Evolutionary conservation across 148 eudicot genomes (phyloP), one percentile per base, ranked within the genome.

Genomic region (Cornus suecica): DNA sequence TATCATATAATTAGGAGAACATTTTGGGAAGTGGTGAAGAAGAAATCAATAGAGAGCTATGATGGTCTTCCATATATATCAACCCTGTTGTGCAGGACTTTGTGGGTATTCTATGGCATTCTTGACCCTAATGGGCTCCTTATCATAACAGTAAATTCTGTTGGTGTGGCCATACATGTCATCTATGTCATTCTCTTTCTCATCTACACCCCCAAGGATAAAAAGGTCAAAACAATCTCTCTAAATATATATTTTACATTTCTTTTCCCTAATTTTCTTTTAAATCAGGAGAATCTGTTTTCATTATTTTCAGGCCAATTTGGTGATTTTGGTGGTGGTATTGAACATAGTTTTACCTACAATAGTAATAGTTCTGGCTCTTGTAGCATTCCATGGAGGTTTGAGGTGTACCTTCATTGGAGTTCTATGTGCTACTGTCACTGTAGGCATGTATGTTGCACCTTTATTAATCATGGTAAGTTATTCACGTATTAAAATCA

Each of bases 391-490:
- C 14, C 64, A 79, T 27, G 81, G 79, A 79, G 52, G 54, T 9
- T 32, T 77, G 10, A 63, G 85, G 25, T 77, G 77, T 1, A 81
- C 69, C 6, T 79, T 81, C 30, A 60, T 82, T 8, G 87, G 87
- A 31, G 72, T 81, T 54, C 7, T 84, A 6, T 84, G 83, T 41
- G 83, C 87, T 37, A 51, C 84, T 16, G 76, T 84, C 37, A 82
- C 87, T 16, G 45, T 79, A 30, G 75, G 37, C 27, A 82, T 82
- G 83, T 85, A 85, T 74, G 87, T 78, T 24, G 74, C 85, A 54
- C 85, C 85, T 54, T 76, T 85, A 15, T 54, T 74, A 58, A 77
- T 52, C n/a, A 74, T 85, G 85, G 87, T 85, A 81, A 34, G 74
- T 10, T 30, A 48, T 48, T 48, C 15, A n/a, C n/a, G n/a, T n/a